Evolutionary conservation across 805 yeast genomes (phyloP).

Genomic region (Ogataea corticis): DNA sequence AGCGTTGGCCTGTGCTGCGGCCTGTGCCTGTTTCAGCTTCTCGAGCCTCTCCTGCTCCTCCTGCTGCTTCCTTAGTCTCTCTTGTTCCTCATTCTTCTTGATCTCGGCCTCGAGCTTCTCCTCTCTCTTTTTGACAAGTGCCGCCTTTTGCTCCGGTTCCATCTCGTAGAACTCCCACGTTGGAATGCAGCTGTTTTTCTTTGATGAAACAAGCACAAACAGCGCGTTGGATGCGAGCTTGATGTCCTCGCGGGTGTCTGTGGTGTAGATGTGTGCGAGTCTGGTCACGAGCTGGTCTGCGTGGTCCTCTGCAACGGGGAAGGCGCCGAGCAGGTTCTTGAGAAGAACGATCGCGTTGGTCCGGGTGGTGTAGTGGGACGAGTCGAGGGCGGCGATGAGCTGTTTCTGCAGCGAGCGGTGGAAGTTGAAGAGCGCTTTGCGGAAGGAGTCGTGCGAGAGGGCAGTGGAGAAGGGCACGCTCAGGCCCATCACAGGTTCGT

Average conservation of each 20-base stretch:
- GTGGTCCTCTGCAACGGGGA: slow-evolving; percentile 69
- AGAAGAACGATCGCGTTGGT: slow-evolving; percentile 78
- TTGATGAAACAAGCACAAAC: slow-evolving; percentile 61
- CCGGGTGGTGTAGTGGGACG: slow-evolving; percentile 70
- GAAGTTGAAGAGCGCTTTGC: slow-evolving; percentile 51
- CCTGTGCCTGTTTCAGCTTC: slow-evolving; percentile 5
- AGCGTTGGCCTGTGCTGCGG: slow-evolving; percentile 1
- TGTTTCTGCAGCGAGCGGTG: slow-evolving; percentile 51
- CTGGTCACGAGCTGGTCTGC: slow-evolving; percentile 51
- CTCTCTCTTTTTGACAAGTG: slow-evolving; percentile 25
- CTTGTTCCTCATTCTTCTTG: slow-evolving; percentile 19
- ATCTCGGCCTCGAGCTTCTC: slow-evolving; percentile 22
- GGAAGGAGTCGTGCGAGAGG: slow-evolving; percentile 33
- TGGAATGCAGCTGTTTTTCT: slow-evolving; percentile 50
- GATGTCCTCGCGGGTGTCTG: slow-evolving; percentile 76
- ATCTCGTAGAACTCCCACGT: slow-evolving; percentile 57
- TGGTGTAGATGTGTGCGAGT: slow-evolving; percentile 47
- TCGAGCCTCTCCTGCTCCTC: slow-evolving; percentile 18
- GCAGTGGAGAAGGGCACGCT: no score
- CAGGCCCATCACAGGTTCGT: no score
- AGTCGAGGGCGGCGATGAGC: slow-evolving; percentile 42
- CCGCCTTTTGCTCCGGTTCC: slow-evolving; percentile 44
- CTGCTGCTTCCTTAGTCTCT: slow-evolving; percentile 17
- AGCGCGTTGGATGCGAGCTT: slow-evolving; percentile 75
- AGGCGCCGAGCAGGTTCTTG: slow-evolving; percentile 58